phyloP scores from a whole-genome alignment of 768 basidiomycete genomes.

The Wakefieldia striispora region DNA sequence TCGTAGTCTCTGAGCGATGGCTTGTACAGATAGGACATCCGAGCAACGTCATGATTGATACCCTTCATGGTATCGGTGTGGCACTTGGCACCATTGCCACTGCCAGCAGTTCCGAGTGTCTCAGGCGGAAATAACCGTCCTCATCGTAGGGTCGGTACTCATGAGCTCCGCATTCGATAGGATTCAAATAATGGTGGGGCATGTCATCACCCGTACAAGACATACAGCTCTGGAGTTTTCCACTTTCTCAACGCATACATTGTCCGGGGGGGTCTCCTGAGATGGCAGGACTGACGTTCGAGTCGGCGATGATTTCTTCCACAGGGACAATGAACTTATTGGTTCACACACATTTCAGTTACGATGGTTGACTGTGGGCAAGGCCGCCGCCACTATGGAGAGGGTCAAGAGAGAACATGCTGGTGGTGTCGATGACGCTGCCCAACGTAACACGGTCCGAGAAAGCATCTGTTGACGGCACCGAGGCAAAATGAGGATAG shows the following conservation, averaged over 20 bases:
- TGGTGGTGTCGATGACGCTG: no score
- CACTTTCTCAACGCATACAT: conserved; percentile 3
- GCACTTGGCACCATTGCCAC: conserved; percentile 11
- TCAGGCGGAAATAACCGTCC: conserved; percentile 7
- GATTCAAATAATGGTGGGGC: conserved; percentile 14
- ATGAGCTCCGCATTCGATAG: conserved; percentile 12
- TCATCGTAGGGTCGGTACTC: conserved; percentile 12
- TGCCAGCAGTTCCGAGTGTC: conserved; percentile 11
- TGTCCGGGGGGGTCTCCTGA: conserved; percentile 4
- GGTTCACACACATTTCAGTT: not conserved
- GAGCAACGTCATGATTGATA: conserved; percentile 15
- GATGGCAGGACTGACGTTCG: conserved; percentile 4
- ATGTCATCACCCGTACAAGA: conserved; percentile 9
- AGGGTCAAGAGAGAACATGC: no score
- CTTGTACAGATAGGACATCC: conserved; percentile 14
- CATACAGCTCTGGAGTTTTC: conserved; percentile 3
- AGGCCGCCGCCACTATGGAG: not conserved
- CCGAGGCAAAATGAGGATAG: no score
- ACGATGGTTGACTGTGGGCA: not conserved
- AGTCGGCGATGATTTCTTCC: conserved; percentile 5
- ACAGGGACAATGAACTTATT: not conserved
- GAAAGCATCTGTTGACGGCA: not conserved
- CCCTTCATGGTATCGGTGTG: conserved; percentile 16
- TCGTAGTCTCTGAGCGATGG: conserved; percentile 12
- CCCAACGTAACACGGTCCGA: not conserved